Evolutionary conservation across 495 filamentous ascomycete genomes (phyloP).

Genomic region (Symbiotaphrina buchneri): DNA sequence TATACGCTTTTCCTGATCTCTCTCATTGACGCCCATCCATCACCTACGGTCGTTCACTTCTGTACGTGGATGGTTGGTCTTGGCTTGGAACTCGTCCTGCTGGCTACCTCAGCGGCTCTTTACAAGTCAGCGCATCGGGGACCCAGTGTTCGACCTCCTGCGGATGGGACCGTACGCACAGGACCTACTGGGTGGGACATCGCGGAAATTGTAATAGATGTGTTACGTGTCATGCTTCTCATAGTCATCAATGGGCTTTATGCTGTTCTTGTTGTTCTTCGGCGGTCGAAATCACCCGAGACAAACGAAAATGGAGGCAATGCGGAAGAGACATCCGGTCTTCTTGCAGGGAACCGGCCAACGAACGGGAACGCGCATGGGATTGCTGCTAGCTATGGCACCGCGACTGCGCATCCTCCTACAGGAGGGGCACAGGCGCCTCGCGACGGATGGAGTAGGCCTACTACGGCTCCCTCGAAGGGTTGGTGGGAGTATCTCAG

Average conservation of each 20-base stretch:
- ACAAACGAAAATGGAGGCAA: slow-evolving; percentile 11
- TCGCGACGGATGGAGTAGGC: slow-evolving; percentile 37
- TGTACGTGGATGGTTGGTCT: slow-evolving; percentile 48
- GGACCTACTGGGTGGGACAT: slow-evolving; percentile 42
- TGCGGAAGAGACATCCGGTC: slow-evolving; percentile 29
- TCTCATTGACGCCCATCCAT: slow-evolving; percentile 52
- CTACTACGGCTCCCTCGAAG: slow-evolving; percentile 38
- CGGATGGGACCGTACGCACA: slow-evolving; percentile 18
- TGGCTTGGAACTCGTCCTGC: slow-evolving; percentile 42
- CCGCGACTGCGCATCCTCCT: slow-evolving; percentile 16
- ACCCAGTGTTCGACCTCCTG: slow-evolving; percentile 19
- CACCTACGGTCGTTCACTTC: slow-evolving; percentile 50
- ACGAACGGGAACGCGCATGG: slow-evolving; percentile 13
- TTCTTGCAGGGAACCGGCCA: slow-evolving; percentile 13
- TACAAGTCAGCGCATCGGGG: slow-evolving; percentile 36
- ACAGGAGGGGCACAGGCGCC: slow-evolving; percentile 13
- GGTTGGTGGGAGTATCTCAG: slow-evolving; percentile 82
- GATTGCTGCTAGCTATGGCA: slow-evolving; percentile 19
- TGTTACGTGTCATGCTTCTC: slow-evolving; percentile 36
- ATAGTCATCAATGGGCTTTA: slow-evolving; percentile 35
- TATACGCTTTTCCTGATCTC: slow-evolving; percentile 55
- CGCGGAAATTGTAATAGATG: slow-evolving; percentile 31
- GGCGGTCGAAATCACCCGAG: slow-evolving; percentile 9
- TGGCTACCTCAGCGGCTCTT: slow-evolving; percentile 36
- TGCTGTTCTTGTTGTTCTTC: slow-evolving; percentile 21